Evolutionary conservation across 2,329 filamentous ascomycete genomes (phyloP).

Genomic region (Purpureocillium takamizusanense): DNA sequence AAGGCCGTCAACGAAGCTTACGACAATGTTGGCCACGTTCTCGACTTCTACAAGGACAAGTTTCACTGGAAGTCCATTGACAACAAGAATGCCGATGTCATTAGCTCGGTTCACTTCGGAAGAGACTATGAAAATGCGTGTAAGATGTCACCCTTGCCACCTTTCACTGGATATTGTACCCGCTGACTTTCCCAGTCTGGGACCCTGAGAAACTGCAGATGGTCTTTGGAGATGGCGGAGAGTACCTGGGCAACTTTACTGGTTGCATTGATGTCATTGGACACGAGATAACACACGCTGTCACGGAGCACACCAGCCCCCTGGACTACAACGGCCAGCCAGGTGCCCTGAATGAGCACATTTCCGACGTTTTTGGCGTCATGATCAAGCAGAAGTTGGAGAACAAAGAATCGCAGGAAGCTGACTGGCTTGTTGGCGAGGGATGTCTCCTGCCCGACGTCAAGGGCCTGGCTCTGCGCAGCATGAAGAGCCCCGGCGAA

Average conservation of each 20-base stretch:
- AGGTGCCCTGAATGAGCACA: slow-evolving; percentile 47
- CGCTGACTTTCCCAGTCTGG: slow-evolving; percentile 28
- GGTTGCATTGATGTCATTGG: slow-evolving; percentile 46
- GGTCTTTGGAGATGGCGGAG: slow-evolving; percentile 47
- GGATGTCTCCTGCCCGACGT: slow-evolving; percentile 40
- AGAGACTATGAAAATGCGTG: slow-evolving; percentile 41
- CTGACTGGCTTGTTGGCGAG: slow-evolving; percentile 48
- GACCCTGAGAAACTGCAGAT: slow-evolving; percentile 38
- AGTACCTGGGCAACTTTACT: slow-evolving; percentile 42
- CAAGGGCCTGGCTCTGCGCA: slow-evolving; percentile 42
- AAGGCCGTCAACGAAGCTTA: slow-evolving; percentile 37
- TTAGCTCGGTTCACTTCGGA: slow-evolving; percentile 45
- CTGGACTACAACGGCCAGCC: slow-evolving; percentile 42
- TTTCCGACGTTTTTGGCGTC: slow-evolving; percentile 47
- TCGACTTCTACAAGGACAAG: slow-evolving; percentile 38
- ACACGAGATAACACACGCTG: slow-evolving; percentile 47
- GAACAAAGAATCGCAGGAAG: slow-evolving; percentile 31
- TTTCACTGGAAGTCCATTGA: slow-evolving; percentile 44
- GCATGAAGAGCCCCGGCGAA: slow-evolving; percentile 44
- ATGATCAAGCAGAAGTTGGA: slow-evolving; percentile 47
- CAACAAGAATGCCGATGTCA: slow-evolving; percentile 37
- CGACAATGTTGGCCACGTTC: slow-evolving; percentile 39
- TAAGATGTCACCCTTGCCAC: slow-evolving; percentile 14
- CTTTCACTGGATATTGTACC: too few relatives aligned
- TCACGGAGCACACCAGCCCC: slow-evolving; percentile 40